A percentile compares a stretch with the other conserved stretches of the same genome.
These are phyloP conservation scores for Pinus albicaulis DNA, from an alignment of 75 land plant species.

Conservation along the genomic window DNA sequence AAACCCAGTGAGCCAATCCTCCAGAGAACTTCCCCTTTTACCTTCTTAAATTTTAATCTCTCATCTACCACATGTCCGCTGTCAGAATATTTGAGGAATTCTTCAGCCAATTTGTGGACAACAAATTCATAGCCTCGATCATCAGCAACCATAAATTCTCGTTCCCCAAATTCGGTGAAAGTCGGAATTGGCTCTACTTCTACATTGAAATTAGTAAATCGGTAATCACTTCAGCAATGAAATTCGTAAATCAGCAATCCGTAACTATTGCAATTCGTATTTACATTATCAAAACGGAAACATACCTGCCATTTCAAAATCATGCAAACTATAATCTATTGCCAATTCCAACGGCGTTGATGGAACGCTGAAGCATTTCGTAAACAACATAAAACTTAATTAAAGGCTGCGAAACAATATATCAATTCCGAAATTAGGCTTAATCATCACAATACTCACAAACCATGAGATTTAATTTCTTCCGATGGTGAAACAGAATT, in stretches of 20 bases:
- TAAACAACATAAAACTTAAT: not conserved
- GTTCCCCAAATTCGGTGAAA: slow-evolving; percentile 48
- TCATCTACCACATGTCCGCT: slow-evolving; percentile 50
- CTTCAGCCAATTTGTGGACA: slow-evolving; percentile 54
- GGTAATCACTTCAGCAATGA: too few species aligned
- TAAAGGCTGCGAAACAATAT: too few species aligned
- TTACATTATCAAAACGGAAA: too few species aligned
- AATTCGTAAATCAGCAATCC: too few species aligned
- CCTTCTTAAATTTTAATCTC: slow-evolving; percentile 73
- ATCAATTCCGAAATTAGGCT: too few species aligned
- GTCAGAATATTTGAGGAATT: slow-evolving; percentile 29
- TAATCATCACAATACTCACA: too few species aligned
- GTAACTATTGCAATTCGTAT: too few species aligned
- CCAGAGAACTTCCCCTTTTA: not conserved
- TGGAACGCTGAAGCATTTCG: slow-evolving; percentile 21
- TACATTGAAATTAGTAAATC: not conserved
- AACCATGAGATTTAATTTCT: too few species aligned
- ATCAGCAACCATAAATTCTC: slow-evolving; percentile 63
- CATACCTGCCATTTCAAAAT: slow-evolving; percentile 77
- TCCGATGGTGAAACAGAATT: too few species aligned
- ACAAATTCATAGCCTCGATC: slow-evolving; percentile 64
- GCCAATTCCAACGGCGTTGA: slow-evolving; percentile 71
- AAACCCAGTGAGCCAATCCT: too few species aligned
- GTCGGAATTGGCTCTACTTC: slow-evolving; percentile 81
- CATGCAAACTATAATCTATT: slow-evolving; percentile 71